A percentile compares a stretch with the other conserved stretches of the same genome.
phyloP scores from a whole-genome alignment of 2,329 filamentous ascomycete species.

The Cytospora paraplurivora region DNA sequence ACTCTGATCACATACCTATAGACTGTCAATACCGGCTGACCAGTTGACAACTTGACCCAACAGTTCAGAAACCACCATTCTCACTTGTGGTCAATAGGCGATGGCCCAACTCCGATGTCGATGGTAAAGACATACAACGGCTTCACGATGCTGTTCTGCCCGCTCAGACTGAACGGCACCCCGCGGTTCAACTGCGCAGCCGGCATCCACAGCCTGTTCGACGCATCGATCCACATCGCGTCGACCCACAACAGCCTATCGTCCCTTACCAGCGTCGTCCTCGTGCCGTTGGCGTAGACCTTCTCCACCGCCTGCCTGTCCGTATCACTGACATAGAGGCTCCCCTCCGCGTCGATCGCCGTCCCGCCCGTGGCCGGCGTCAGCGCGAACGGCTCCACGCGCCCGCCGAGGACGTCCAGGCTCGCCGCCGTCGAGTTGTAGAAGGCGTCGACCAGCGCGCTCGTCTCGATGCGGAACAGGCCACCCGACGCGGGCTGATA shows the following conservation, averaged over 20 bases:
- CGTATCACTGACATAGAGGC: conserved; percentile 20
- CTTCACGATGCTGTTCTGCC: conserved; percentile 20
- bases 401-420: background rate
- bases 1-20: too few species aligned
- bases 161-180: conserved; percentile 9
- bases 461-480: conserved; percentile 23
- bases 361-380: conserved; percentile 24
- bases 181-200: conserved; percentile 22
- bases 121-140: conserved; percentile 22
- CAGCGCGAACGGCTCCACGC: conserved; percentile 24
- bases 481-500: conserved; percentile 23
- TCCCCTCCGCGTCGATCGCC: conserved; percentile 24
- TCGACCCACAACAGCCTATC: conserved; percentile 27
- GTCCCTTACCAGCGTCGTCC: conserved; percentile 17
- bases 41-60: too few species aligned
- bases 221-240: conserved; percentile 24
- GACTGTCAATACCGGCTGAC: too few species aligned
- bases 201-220: conserved; percentile 24
- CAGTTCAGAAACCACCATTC: too few species aligned
- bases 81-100: conserved; percentile 23
- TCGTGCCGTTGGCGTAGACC: conserved; percentile 25
- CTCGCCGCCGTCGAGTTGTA: conserved; percentile 26
- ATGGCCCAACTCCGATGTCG: conserved; percentile 23
- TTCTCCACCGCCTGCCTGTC: conserved; percentile 25
- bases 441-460: conserved; percentile 6